Base-by-base conservation (phyloP, 345 rosid species). In the Boechera divaricarpa region DNA sequence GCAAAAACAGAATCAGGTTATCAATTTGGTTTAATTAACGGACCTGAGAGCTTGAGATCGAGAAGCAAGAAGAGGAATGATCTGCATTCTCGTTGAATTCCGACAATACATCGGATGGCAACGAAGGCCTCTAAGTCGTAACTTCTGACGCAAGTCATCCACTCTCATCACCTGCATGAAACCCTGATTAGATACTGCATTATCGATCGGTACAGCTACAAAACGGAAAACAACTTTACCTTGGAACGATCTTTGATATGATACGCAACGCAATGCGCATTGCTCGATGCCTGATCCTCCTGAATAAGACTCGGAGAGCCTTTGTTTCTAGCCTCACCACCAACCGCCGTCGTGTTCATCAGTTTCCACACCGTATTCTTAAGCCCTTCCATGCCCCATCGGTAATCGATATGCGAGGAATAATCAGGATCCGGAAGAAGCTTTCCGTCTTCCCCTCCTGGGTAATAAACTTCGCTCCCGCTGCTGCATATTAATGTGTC, bases 91-190 rank as follows among this genome's bases (percentile, higher is more conserved):
- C 4, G 92, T 89, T 8, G 89, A 87, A 79, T 81, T 89, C 81
- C 98, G 79, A 85, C 98, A 92, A 35, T 94, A 94, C 97, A 94
- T 92, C 0, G 92, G 97, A 82, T 94, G 98, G 79, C 98, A 92
- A 41, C 98, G 97, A 28, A 94, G 97, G 26, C 98, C 98, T 39
- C 98, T 79, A 86, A 94, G 84, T 76, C 98, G 83, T 58, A 94
- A 91, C 83, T 88, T 94, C 86, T 90, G 98, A 73, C 97, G 87
- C 88, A 94, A 85, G 73, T 94, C 97, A 75, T 94, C 93, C 31
- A 94, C 83, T 72, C 53, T 90, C 82, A 78, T 86, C 5, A 83
- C 89, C 98, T 94, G 87, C 55, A 81, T 10, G 54, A 77, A 33
- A 5, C 55, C 39, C 58, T 67, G 16, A 6, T 77, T 56, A 70